Conservation (phyloP, 2,329 filamentous ascomycete species). For the Pseudogymnoascus sp. region DNA sequence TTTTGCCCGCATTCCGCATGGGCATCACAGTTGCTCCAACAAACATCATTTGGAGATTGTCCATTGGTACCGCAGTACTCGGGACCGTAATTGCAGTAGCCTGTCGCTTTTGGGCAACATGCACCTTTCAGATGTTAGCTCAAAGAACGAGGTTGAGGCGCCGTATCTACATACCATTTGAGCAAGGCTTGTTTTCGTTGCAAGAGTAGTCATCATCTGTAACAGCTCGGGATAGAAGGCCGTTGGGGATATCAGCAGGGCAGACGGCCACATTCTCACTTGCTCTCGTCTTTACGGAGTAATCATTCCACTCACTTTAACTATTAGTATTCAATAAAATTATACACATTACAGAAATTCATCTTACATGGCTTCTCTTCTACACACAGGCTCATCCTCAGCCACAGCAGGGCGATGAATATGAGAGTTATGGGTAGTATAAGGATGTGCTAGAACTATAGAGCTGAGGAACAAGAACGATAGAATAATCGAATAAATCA, state of each 20-base stretch:
- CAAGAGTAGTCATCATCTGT: constrained; percentile 17
- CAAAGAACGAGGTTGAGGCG: neutral
- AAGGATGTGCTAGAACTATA: neutral
- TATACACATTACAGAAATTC: neutral
- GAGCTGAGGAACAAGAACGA: neutral
- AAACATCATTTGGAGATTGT: constrained; percentile 23
- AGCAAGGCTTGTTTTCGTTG: constrained; percentile 16
- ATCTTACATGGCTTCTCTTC: neutral
- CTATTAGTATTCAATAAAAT: neutral
- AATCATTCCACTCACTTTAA: neutral
- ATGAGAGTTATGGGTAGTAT: neutral
- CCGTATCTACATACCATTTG: constrained; percentile 11
- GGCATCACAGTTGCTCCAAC: constrained; percentile 28
- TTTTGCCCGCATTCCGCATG: constrained; percentile 28
- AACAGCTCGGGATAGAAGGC: neutral
- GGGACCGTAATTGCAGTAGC: constrained; percentile 17
- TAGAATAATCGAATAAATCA: neutral
- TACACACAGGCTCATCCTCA: neutral
- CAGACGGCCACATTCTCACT: neutral
- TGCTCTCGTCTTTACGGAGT: neutral
- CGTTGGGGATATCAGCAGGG: neutral
- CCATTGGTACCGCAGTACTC: constrained; percentile 20
- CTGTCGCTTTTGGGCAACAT: constrained; percentile 19
- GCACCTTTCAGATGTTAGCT: constrained; percentile 9
- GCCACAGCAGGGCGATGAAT: neutral